A percentile compares a stretch with the other conserved stretches of the same genome.
phyloP scores from a whole-genome alignment of 75 land plant species.

The Pinus albicaulis region DNA sequence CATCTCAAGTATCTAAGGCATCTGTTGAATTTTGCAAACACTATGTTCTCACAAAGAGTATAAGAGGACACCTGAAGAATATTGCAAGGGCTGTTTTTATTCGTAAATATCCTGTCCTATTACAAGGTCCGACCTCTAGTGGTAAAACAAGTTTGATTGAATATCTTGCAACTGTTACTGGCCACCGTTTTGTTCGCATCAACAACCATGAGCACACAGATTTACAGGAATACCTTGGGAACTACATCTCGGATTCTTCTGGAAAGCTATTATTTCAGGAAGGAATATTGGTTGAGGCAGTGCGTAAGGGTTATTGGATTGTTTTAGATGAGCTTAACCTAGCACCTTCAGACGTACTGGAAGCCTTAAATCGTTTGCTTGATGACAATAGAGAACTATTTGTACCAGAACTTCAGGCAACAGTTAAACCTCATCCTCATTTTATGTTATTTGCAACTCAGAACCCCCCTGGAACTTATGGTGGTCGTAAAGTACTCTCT shows the following conservation, averaged over 20 bases:
- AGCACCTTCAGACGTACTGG: conserved; percentile 97
- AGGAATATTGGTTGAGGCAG: conserved; percentile 92
- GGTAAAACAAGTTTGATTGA: conserved; percentile 94
- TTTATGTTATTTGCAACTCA: conserved; percentile 99
- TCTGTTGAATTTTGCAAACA: conserved; percentile 31
- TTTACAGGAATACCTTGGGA: conserved; percentile 93
- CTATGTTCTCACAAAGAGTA: conserved; percentile 80
- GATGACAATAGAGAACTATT: conserved; percentile 98
- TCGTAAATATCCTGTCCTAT: conserved; percentile 80
- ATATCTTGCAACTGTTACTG: conserved; percentile 89
- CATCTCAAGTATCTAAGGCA: conserved; percentile 12
- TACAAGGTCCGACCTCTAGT: conserved; percentile 99
- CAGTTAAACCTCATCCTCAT: conserved; percentile 86
- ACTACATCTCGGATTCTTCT: conserved; percentile 71
- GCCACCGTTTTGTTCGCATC: conserved; percentile 89
- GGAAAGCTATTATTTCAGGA: conserved; percentile 92
- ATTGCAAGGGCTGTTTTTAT: conserved; percentile 84
- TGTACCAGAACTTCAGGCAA: conserved; percentile 85
- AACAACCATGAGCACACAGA: conserved; percentile 99
- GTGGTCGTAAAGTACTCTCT: conserved; percentile 95
- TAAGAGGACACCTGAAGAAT: conserved; percentile 68
- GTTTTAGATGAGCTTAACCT: conserved; percentile 97
- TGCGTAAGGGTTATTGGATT: conserved; percentile 91
- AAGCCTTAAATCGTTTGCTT: conserved; percentile 87
- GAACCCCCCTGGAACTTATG: conserved; percentile 93